Evolutionary conservation across 345 rosid genomes (phyloP).

Genomic region (Lumnitzera littorea): DNA sequence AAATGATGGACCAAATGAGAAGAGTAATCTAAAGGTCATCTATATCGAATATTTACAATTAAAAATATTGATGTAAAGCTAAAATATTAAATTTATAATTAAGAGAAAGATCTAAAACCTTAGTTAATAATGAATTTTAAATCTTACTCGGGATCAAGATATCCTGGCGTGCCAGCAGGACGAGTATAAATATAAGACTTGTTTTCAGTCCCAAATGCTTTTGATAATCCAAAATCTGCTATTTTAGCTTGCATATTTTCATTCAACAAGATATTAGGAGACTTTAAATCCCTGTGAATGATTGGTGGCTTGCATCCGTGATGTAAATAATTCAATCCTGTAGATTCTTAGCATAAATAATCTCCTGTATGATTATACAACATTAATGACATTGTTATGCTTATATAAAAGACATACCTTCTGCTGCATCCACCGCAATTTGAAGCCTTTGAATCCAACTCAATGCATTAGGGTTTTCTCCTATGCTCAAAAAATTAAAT

Average conservation of each 20-base stretch:
- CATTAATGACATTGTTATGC: too few relatives aligned
- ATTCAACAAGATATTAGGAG: constrained; percentile 20
- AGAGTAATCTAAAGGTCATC: too few relatives aligned
- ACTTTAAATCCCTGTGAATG: constrained; percentile 30
- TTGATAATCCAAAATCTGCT: constrained; percentile 27
- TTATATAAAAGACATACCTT: not conserved
- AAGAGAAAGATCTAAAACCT: too few relatives aligned
- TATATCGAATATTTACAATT: too few relatives aligned
- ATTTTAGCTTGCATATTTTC: constrained; percentile 23
- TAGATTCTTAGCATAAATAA: not conserved
- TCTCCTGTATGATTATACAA: too few relatives aligned
- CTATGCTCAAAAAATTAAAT: not conserved
- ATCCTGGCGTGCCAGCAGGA: constrained; percentile 31
- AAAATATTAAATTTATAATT: too few relatives aligned
- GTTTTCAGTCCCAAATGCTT: constrained; percentile 16
- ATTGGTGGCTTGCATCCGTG: constrained; percentile 27
- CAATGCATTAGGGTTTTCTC: constrained; percentile 16
- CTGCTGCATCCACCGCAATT: not conserved
- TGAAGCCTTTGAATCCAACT: constrained; percentile 8
- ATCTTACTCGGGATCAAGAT: constrained; percentile 48
- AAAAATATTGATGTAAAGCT: too few relatives aligned
- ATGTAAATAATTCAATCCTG: constrained; percentile 31
- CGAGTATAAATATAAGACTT: constrained; percentile 20
- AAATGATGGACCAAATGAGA: too few relatives aligned
- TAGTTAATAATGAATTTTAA: not conserved